Conservation (phyloP, 2,329 filamentous ascomycete genomes). For the Thermoascus crustaceus region DNA sequence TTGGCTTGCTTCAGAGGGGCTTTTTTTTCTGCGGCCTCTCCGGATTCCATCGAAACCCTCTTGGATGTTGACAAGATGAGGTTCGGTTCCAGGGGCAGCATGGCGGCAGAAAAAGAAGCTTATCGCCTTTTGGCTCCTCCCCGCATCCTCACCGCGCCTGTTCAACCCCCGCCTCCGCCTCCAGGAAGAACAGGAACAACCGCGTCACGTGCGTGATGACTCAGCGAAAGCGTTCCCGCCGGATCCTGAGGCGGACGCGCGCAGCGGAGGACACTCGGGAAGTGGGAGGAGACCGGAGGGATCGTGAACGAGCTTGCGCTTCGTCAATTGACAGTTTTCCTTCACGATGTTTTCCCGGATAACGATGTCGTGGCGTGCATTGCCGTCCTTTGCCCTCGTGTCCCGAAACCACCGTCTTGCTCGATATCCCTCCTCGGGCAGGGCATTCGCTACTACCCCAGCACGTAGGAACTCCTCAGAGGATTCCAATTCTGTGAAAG, state of each 20-base stretch:
- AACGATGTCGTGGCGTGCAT: too few relatives aligned
- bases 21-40: neutral
- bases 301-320: neutral
- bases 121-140: conserved; percentile 25
- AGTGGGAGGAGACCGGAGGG: too few relatives aligned
- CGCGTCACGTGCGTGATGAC: too few relatives aligned
- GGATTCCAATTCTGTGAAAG: conserved; percentile 15
- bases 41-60: neutral
- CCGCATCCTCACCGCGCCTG: conserved; percentile 12
- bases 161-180: too few relatives aligned
- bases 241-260: too few relatives aligned
- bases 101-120: conserved; percentile 19
- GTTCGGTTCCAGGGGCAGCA: conserved; percentile 7
- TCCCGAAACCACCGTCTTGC: too few relatives aligned
- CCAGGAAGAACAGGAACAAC: too few relatives aligned
- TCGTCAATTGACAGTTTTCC: too few relatives aligned
- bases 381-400: too few relatives aligned
- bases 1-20: neutral
- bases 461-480: conserved; percentile 5
- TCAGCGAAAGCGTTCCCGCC: too few relatives aligned
- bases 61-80: neutral
- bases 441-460: conserved; percentile 11
- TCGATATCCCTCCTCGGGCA: conserved; percentile 1
- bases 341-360: too few relatives aligned
- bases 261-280: too few relatives aligned